A percentile compares a stretch with the other conserved stretches of the same genome.
Evolutionary conservation across 225 moss, liverwort and hornwort genomes (phyloP).

Genomic region (Anthoceros angustus): DNA sequence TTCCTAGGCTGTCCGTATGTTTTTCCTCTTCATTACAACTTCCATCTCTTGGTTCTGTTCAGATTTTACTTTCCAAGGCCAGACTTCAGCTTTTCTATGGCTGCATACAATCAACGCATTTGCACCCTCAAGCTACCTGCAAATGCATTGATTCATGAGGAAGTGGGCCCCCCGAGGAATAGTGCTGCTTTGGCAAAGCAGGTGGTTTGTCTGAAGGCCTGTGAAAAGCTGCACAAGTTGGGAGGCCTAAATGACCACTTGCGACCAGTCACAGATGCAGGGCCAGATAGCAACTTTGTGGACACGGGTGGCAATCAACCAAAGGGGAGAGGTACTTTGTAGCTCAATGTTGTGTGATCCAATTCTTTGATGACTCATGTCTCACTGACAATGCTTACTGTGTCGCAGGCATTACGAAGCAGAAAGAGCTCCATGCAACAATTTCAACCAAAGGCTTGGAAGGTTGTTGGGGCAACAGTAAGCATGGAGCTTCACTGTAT

Average conservation of each 20-base stretch:
- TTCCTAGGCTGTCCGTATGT: too few species aligned
- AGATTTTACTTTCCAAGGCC: slow-evolving; percentile 83
- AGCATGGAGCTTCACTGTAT: slow-evolving; percentile 22
- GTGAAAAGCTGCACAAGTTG: slow-evolving; percentile 35
- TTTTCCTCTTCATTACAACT: too few species aligned
- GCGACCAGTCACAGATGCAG: slow-evolving; percentile 46
- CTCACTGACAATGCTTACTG: background rate
- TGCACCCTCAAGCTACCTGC: slow-evolving; percentile 60
- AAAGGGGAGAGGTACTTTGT: slow-evolving; percentile 39
- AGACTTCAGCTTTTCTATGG: slow-evolving; percentile 34
- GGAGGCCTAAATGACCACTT: slow-evolving; percentile 65
- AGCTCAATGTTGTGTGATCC: too few species aligned
- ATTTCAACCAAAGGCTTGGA: slow-evolving; percentile 27
- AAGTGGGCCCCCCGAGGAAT: slow-evolving; percentile 30
- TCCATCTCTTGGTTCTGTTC: slow-evolving; percentile 4
- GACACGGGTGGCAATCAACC: slow-evolving; percentile 23
- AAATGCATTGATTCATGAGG: slow-evolving; percentile 39
- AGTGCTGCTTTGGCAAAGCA: slow-evolving; percentile 50
- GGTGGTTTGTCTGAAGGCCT: slow-evolving; percentile 55
- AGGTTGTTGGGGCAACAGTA: slow-evolving; percentile 37
- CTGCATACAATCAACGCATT: slow-evolving; percentile 28
- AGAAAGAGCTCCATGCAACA: slow-evolving; percentile 68
- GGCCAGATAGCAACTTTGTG: slow-evolving; percentile 29
- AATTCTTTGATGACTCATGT: background rate
- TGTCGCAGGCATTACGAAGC: slow-evolving; percentile 53